phyloP scores from a whole-genome alignment of 2,329 filamentous ascomycete species.

The Aureobasidium sp. region DNA sequence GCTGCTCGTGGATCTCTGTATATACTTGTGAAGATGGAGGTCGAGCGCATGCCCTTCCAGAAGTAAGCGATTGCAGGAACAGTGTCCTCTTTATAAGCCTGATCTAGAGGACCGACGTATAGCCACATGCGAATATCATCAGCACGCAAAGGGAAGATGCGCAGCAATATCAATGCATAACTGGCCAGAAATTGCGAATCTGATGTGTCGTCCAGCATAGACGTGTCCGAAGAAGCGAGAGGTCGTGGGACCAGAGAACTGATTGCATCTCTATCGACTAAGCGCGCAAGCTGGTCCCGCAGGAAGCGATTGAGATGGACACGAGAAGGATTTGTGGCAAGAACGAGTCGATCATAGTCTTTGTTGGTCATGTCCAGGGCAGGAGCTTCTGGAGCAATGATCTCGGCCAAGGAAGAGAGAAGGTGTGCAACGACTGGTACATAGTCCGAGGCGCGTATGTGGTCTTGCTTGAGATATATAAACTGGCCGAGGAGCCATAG shows the following conservation, averaged over 20 bases:
- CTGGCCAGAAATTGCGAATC: slow-evolving; percentile 67
- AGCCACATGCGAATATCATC: slow-evolving; percentile 94
- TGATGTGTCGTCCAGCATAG: background rate
- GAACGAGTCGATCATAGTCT: slow-evolving; percentile 35
- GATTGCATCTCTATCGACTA: slow-evolving; percentile 70
- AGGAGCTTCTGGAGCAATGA: slow-evolving; percentile 43
- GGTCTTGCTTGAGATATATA: slow-evolving; percentile 33
- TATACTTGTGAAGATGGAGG: slow-evolving; percentile 50
- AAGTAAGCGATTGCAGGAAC: slow-evolving; percentile 69
- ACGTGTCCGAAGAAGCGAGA: background rate
- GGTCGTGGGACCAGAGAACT: slow-evolving; percentile 29
- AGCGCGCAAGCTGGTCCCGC: slow-evolving; percentile 55
- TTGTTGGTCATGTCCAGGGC: slow-evolving; percentile 25
- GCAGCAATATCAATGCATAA: slow-evolving; percentile 76
- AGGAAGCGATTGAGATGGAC: slow-evolving; percentile 43
- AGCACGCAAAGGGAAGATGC: slow-evolving; percentile 70
- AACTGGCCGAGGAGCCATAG: slow-evolving; percentile 53
- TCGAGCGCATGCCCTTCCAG: slow-evolving; percentile 60
- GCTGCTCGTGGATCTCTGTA: slow-evolving; percentile 50
- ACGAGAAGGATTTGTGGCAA: slow-evolving; percentile 29
- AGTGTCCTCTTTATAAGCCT: slow-evolving; percentile 10
- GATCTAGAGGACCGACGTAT: slow-evolving; percentile 53
- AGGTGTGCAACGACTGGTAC: slow-evolving; percentile 47
- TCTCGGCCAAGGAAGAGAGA: slow-evolving; percentile 49
- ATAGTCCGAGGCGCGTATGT: slow-evolving; percentile 33